Evolutionary conservation across 345 rosid species (phyloP).

Genomic region (Crucihimalaya himalaica): DNA sequence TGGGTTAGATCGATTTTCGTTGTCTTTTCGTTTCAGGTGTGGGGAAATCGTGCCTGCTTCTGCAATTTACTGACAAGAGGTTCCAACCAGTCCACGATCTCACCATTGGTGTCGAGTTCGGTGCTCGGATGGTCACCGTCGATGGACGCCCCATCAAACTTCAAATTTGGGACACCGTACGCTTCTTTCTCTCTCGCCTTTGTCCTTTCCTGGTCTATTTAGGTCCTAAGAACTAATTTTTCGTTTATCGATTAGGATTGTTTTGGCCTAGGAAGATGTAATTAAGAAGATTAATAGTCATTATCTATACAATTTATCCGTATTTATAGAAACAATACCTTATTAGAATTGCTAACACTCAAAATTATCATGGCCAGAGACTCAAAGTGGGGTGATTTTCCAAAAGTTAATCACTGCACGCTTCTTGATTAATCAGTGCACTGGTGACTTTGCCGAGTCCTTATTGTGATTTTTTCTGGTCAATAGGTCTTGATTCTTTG

Average conservation of each 20-base stretch:
- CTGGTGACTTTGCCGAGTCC: neutral
- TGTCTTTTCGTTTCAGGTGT: conserved; percentile 46
- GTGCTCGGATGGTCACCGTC: conserved; percentile 69
- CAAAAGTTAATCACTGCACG: neutral
- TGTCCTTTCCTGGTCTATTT: neutral
- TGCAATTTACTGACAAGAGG: conserved; percentile 73
- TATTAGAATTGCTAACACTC: neutral
- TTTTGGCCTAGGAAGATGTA: neutral
- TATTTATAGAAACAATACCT: neutral
- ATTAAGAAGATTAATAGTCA: neutral
- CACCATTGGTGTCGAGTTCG: conserved; percentile 75
- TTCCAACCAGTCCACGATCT: conserved; percentile 80
- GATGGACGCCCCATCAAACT: conserved; percentile 65
- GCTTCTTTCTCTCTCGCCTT: neutral
- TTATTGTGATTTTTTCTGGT: neutral
- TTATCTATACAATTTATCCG: neutral
- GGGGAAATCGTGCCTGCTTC: conserved; percentile 66
- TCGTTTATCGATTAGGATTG: conserved; percentile 17
- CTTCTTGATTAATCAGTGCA: neutral
- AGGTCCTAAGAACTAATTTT: neutral
- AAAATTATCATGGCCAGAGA: neutral
- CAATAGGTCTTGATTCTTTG: neutral
- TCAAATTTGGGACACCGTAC: conserved; percentile 78
- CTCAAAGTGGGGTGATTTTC: neutral
- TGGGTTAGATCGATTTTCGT: conserved; percentile 1